Base-by-base conservation (phyloP, 2,329 filamentous ascomycete genomes). In the Sphaceloma murrayae region DNA sequence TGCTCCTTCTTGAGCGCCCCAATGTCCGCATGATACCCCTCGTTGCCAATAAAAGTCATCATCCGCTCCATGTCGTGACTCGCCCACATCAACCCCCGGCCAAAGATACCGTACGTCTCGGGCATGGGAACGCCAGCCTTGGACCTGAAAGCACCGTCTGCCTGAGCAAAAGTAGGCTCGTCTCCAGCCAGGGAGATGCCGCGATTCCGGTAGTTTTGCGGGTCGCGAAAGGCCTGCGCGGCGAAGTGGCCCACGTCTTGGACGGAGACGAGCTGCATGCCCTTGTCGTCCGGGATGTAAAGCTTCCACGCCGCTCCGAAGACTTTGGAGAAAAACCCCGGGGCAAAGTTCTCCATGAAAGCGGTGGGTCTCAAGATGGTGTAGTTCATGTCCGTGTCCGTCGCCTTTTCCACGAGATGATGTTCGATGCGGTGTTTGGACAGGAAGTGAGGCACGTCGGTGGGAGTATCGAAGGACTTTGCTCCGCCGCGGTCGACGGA, bases 401-500 rank as follows among this genome's bases (percentile, higher is more conserved):
- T 61, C 3, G 62, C 51, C 21, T 62, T 59, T 13, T 68, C 61
- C 14, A 72, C 61, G n/a, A 83, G 67, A 50, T 82, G 66, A 43
- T 71, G 61, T 60, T 83, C 80, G 52, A 82, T 77, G 8, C 69
- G 58, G 52, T 75, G 68, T 56, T 83, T 83, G 52, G 45, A 51
- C 47, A 67, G 67, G 57, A 83, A 83, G 57, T 83, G 77, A 0
- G 75, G 73, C 34, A 82, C 67, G 0, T 65, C 54, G 0, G 77
- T 80, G 0, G 68, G 63, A 48, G 69, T 70, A 3, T 68, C 66
- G 53, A 71, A 68, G 29, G 17, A 22, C 2, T 61, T 60, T 14
- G 73, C 67, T 32, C 77, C 76, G 32, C 77, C 75, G 29, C 79
- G 74, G 50, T 82, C 79, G 21, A 79, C 74, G 31, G 69, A 74